Conservation (phyloP, 2,329 filamentous ascomycete genomes). For the Monosporascus sp. region DNA sequence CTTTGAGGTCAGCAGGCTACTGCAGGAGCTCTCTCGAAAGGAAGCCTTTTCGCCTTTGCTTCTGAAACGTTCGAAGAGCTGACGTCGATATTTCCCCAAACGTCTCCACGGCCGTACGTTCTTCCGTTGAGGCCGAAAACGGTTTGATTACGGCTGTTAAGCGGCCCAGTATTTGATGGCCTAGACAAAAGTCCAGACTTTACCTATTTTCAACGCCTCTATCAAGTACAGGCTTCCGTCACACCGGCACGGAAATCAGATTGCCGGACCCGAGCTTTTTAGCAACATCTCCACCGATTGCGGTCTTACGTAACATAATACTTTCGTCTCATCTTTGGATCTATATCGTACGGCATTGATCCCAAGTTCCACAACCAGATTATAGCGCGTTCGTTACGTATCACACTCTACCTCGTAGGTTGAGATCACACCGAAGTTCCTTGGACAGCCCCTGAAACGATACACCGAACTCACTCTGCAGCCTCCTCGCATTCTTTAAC, state of each 20-base stretch:
- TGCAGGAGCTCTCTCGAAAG: slow-evolving; percentile 58
- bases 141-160: background rate
- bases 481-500: background rate
- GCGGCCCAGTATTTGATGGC: background rate
- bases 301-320: background rate
- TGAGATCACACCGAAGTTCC: background rate
- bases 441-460: background rate
- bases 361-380: background rate
- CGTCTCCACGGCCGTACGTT: slow-evolving; percentile 6
- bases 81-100: slow-evolving; percentile 16
- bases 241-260: background rate
- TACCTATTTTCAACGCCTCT: background rate
- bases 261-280: background rate
- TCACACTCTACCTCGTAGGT: background rate
- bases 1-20: slow-evolving; percentile 80
- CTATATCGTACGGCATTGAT: background rate
- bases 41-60: slow-evolving; percentile 34
- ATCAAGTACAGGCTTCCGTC: background rate
- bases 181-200: background rate
- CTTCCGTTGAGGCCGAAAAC: slow-evolving; percentile 6
- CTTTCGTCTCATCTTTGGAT: background rate
- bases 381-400: background rate
- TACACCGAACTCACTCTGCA: background rate
- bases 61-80: slow-evolving; percentile 22
- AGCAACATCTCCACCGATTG: background rate